Base-by-base conservation (phyloP, 208 protist species). In the Strigomonas culicis region DNA sequence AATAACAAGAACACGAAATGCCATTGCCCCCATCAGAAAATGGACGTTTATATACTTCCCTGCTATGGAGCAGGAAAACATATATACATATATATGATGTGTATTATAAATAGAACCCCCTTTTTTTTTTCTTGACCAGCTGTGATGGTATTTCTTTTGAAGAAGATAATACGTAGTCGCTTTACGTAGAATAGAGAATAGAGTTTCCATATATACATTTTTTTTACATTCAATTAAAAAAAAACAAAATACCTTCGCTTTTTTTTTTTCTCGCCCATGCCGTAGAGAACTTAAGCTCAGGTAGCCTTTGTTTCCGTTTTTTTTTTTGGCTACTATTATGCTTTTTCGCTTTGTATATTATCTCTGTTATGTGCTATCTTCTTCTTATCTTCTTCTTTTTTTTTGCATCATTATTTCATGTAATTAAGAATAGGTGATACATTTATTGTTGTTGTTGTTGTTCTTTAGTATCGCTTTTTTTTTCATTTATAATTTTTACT, bases 401-500 rank as follows among this genome's bases (percentile, higher is more conserved):
- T n/a, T 55, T 44, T 44, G 3, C 19, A n/a, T 44, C 19, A n/a
- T 4, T 44, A 44, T 6, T 1, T 44, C 19, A 44, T 17, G 3
- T 44, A 15, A n/a, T n/a, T n/a, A n/a, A n/a, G n/a, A n/a, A n/a
- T n/a, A n/a, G n/a, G n/a, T 57, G 24, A 24, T 57, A 7, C n/a
- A 28, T 51, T 51, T 22, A 13, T 51, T 28, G 27, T 21, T 13
- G 21, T 27, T 51, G 2, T 27, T 51, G 21, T 51, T 27, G 2
- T 21, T 51, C 21, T 13, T 51, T 13, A 28, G 28, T 50, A 31
- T 22, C 46, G n/a, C 19, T 63, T 47, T 47, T 57, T 57, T 51
- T 63, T 64, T n/a, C 53, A 43, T 64, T 49, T 51, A 25, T 63
- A 24, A 51, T 1, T 63, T 22, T 63, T 7, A n/a, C 13, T 47